phyloP scores from a whole-genome alignment of 2,329 filamentous ascomycete species.

The Albifimbria verrucaria region DNA sequence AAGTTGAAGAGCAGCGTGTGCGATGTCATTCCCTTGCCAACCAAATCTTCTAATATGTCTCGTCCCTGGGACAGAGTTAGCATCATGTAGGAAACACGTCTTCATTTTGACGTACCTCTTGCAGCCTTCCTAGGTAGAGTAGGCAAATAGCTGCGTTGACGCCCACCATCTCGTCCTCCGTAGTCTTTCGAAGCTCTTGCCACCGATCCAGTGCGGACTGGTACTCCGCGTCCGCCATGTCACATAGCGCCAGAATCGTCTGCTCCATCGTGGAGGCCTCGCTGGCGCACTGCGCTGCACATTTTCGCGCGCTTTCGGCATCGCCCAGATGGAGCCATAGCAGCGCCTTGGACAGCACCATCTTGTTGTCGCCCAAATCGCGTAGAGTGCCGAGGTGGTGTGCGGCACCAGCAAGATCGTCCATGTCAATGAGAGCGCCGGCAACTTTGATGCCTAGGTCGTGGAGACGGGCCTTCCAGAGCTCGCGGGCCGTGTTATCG shows the following conservation, averaged over 20 bases:
- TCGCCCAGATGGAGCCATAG: constrained; percentile 80
- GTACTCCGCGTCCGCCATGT: constrained; percentile 77
- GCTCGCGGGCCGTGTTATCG: constrained; percentile 51
- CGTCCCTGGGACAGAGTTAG: constrained; percentile 49
- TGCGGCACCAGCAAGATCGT: constrained; percentile 76
- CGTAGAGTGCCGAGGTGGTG: constrained; percentile 65
- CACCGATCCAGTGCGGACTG: constrained; percentile 60
- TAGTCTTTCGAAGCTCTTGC: constrained; percentile 42
- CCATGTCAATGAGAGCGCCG: constrained; percentile 76
- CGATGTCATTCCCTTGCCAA: constrained; percentile 63
- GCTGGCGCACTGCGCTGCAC: constrained; percentile 34
- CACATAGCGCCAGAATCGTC: constrained; percentile 64
- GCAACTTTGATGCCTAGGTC: constrained; percentile 71
- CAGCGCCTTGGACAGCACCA: constrained; percentile 55
- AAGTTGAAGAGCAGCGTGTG: constrained; percentile 85
- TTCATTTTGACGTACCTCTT: constrained; percentile 51
- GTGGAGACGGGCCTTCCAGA: constrained; percentile 70
- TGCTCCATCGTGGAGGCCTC: constrained; percentile 35
- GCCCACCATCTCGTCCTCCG: constrained; percentile 63
- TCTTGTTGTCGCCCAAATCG: constrained; percentile 33
- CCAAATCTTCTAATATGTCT: constrained; percentile 61
- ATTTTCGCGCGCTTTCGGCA: constrained; percentile 59
- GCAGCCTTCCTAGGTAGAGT: constrained; percentile 75
- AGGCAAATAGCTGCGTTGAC: constrained; percentile 84
- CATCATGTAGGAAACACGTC: background rate